These are phyloP conservation scores for Rauvolfia tetraphylla DNA, from an alignment of 257 asterid genomes.

Conservation along the genomic window DNA sequence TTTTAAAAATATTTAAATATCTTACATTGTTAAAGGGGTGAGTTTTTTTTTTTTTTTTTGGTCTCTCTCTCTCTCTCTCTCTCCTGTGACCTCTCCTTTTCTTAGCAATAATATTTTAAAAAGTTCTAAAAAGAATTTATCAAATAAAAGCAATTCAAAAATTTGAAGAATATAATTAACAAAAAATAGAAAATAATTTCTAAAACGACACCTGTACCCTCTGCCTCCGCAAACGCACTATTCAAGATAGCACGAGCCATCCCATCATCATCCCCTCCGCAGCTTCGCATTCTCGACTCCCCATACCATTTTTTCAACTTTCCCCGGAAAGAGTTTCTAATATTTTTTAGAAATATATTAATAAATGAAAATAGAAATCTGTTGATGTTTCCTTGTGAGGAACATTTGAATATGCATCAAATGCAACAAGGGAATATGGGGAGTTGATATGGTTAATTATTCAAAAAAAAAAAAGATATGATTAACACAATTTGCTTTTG, in stretches of 20 bases:
- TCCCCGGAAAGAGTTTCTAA: slow-evolving; percentile 8
- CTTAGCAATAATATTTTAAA: too few species aligned
- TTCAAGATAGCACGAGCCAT: slow-evolving; percentile 59
- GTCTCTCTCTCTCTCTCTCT: too few species aligned
- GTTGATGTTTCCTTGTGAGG: slow-evolving; percentile 25
- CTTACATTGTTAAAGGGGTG: too few species aligned
- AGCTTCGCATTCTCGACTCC: slow-evolving; percentile 14
- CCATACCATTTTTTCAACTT: slow-evolving; percentile 1
- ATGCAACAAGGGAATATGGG: background rate
- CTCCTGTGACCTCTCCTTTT: too few species aligned
- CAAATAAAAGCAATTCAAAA: too few species aligned
- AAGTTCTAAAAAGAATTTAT: too few species aligned
- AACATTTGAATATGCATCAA: slow-evolving; percentile 34
- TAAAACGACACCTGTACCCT: slow-evolving; percentile 16
- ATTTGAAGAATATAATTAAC: background rate
- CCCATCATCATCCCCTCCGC: slow-evolving; percentile 29
- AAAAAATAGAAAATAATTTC: background rate
- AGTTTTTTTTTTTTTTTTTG: too few species aligned
- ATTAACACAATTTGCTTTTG: background rate
- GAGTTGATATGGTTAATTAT: too few species aligned
- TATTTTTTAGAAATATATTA: background rate
- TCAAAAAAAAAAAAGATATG: too few species aligned
- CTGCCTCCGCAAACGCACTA: slow-evolving; percentile 33
- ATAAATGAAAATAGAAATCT: slow-evolving; percentile 8
- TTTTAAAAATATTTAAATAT: too few species aligned